Evolutionary conservation across 1,284 basidiomycete genomes (phyloP).

Genomic region (Neolentinus lepideus): DNA sequence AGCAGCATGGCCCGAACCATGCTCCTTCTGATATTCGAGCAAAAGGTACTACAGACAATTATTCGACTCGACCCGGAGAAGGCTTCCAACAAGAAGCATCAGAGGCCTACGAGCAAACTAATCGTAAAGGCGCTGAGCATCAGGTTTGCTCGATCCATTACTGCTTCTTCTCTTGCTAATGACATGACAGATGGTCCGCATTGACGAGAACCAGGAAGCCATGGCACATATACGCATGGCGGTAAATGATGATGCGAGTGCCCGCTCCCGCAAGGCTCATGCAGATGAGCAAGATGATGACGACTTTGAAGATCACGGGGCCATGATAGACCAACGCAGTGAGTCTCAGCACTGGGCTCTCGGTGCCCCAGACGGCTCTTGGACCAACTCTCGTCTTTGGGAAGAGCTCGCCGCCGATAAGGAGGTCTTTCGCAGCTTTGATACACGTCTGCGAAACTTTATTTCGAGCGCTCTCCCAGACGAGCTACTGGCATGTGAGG

Average conservation of each 20-base stretch:
- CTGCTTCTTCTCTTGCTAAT: not conserved
- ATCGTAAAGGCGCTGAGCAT: conserved; percentile 15
- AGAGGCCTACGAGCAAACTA: conserved; percentile 18
- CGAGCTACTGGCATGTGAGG: conserved; percentile 6
- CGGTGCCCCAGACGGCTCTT: conserved; percentile 3
- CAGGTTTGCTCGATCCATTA: conserved; percentile 12
- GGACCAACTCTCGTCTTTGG: conserved; percentile 5
- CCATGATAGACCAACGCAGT: not conserved
- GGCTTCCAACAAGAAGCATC: conserved; percentile 19
- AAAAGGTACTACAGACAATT: conserved; percentile 15
- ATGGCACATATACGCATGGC: conserved; percentile 8
- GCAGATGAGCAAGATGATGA: not conserved
- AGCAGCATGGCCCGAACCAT: conserved; percentile 12
- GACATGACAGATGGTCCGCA: conserved; percentile 8
- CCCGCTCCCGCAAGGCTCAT: not conserved
- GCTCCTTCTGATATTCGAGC: conserved; percentile 9
- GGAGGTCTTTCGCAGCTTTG: conserved; percentile 8
- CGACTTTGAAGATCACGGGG: not conserved
- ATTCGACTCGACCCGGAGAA: conserved; percentile 18
- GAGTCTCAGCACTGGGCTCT: not conserved
- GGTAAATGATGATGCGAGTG: not conserved
- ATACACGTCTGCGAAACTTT: conserved; percentile 11
- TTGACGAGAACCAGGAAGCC: conserved; percentile 12
- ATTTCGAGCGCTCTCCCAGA: conserved; percentile 8
- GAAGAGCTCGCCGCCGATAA: not conserved